Evolutionary conservation across 2,329 filamentous ascomycete species (phyloP).

Genomic region (Waltergamsia citrina): DNA sequence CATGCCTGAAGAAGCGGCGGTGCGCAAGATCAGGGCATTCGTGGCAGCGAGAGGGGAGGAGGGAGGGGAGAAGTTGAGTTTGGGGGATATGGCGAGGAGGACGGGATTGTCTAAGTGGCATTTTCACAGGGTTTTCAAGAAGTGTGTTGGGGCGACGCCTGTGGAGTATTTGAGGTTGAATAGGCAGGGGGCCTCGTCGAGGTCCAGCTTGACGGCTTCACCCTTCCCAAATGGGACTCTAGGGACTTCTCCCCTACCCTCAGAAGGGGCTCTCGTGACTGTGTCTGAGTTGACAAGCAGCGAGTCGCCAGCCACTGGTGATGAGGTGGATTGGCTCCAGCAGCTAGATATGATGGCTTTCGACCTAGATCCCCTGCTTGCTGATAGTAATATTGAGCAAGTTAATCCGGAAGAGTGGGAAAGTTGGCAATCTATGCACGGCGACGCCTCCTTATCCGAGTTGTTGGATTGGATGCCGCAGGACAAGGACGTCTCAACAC

Average conservation of each 20-base stretch:
- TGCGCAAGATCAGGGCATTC: slow-evolving; percentile 27
- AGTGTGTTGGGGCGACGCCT: slow-evolving; percentile 38
- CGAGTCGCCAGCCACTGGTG: slow-evolving; percentile 6
- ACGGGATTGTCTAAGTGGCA: slow-evolving; percentile 47
- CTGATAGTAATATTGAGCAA: no score
- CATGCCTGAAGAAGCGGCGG: slow-evolving; percentile 33
- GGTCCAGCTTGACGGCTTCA: no score
- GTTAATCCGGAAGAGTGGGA: no score
- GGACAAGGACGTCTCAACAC: no score
- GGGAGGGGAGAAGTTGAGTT: slow-evolving; percentile 15
- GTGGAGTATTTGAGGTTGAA: slow-evolving; percentile 17
- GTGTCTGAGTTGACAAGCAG: neutral
- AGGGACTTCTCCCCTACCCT: no score
- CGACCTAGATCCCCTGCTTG: slow-evolving; percentile 2
- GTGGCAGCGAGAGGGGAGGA: slow-evolving; percentile 19
- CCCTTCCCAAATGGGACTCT: no score
- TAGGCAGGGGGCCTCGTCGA: neutral
- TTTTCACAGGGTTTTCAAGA: slow-evolving; percentile 50
- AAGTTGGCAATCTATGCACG: no score
- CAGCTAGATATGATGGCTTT: slow-evolving; percentile 2
- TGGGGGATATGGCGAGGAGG: slow-evolving; percentile 37
- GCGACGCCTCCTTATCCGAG: no score
- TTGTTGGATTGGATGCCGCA: no score
- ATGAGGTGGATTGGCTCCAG: slow-evolving; percentile 3
- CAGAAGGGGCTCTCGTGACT: no score